These are phyloP conservation scores for Oryza rufipogon DNA, from an alignment of 176 grass and related monocot genomes.

Conservation along the genomic window DNA sequence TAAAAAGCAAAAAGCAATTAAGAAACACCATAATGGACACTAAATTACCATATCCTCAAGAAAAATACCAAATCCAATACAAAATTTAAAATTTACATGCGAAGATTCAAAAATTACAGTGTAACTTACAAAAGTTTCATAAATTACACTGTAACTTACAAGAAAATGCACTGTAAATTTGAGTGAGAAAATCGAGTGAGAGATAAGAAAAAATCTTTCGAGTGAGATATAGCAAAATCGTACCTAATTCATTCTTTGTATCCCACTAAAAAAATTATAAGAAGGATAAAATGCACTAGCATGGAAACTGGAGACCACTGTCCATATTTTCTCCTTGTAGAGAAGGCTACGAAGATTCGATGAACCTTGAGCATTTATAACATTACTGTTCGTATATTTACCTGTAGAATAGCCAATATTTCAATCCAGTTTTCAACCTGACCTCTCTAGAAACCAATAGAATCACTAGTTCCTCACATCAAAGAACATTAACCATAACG, in stretches of 20 bases:
- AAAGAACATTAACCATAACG: conserved; percentile 4
- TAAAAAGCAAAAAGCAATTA: too few relatives aligned
- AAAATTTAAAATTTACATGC: too few relatives aligned
- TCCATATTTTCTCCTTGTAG: not conserved
- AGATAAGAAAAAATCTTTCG: too few relatives aligned
- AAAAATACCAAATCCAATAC: too few relatives aligned
- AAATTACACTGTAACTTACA: too few relatives aligned
- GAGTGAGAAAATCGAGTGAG: too few relatives aligned
- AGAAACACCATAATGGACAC: too few relatives aligned
- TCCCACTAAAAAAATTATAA: not conserved
- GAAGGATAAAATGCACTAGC: not conserved
- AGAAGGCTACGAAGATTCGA: not conserved
- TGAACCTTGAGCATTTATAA: conserved; percentile 8
- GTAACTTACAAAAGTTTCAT: too few relatives aligned
- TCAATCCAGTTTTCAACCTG: not conserved
- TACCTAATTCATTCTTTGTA: not conserved
- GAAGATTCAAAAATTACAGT: too few relatives aligned
- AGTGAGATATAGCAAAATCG: too few relatives aligned
- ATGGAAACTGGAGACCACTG: not conserved
- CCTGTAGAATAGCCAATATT: not conserved
- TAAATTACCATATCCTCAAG: too few relatives aligned
- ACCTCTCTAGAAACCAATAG: not conserved
- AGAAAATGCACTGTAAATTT: too few relatives aligned
- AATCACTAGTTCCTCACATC: not conserved
- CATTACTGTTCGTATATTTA: not conserved